phyloP scores from a whole-genome alignment of 148 eudicot genomes.

The Spergularia bocconei region DNA sequence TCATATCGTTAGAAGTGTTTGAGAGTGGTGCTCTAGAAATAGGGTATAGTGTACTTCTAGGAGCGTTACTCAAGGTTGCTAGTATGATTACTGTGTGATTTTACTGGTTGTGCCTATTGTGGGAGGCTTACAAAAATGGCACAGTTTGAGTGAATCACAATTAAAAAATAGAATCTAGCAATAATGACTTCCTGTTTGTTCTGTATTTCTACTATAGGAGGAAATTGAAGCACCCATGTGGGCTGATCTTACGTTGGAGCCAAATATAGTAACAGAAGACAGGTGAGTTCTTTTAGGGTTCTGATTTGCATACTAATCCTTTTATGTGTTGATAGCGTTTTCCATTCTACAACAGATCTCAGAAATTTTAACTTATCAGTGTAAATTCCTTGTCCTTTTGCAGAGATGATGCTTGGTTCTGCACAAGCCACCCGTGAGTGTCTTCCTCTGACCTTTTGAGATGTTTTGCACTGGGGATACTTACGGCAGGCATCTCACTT shows the following conservation, averaged over 20 bases:
- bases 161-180: not conserved
- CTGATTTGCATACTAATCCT: not conserved
- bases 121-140: not conserved
- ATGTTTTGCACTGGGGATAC: not conserved
- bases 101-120: not conserved
- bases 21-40: not conserved
- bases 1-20: not conserved
- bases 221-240: conserved; percentile 80
- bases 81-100: not conserved
- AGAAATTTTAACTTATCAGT: conserved; percentile 5
- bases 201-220: conserved; percentile 37
- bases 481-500: not conserved
- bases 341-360: not conserved
- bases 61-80: not conserved
- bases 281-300: conserved; percentile 36
- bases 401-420: conserved; percentile 68
- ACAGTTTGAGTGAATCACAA: not conserved
- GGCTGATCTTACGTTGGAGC: conserved; percentile 52
- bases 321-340: not conserved
- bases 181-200: not conserved
- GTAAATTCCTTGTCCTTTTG: conserved; percentile 25
- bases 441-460: not conserved
- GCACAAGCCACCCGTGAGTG: conserved; percentile 53
- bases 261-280: conserved; percentile 31
- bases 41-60: not conserved